Conservation (phyloP, 495 filamentous ascomycete species). For the Usnea hakonensis region DNA sequence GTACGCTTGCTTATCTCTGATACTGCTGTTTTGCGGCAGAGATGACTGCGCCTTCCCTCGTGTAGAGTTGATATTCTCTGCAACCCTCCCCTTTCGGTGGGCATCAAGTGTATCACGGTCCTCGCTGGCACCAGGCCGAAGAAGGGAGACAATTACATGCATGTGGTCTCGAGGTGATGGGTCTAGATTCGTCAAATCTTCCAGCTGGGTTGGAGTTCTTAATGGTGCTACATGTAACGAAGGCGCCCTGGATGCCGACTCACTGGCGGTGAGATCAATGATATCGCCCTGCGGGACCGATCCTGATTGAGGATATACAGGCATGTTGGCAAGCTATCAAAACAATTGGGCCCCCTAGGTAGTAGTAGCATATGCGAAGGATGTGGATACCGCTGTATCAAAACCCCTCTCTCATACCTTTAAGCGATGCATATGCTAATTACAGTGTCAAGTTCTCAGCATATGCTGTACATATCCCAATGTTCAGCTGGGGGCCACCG, state of each 20-base stretch:
- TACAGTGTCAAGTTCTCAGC: too few species aligned
- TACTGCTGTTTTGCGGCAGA: not conserved
- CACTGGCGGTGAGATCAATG: not conserved
- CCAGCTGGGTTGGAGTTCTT: not conserved
- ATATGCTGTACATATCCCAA: too few species aligned
- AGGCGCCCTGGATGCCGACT: not conserved
- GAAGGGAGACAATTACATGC: conserved; percentile 4
- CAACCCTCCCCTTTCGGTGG: not conserved
- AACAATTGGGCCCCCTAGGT: too few species aligned
- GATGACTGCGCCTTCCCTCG: not conserved
- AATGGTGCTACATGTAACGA: not conserved
- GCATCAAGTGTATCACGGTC: not conserved
- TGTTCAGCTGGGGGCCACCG: too few species aligned
- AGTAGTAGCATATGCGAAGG: too few species aligned
- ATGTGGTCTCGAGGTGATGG: conserved; percentile 1
- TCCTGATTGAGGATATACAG: not conserved
- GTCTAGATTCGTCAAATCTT: conserved; percentile 1
- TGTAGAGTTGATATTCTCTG: not conserved
- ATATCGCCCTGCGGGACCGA: not conserved
- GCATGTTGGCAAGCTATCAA: not conserved
- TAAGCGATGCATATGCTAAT: too few species aligned
- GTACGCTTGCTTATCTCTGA: not conserved
- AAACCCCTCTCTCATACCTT: too few species aligned
- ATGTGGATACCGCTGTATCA: too few species aligned
- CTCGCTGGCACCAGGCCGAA: not conserved